A percentile compares a stretch with the other conserved stretches of the same genome.
These are phyloP conservation scores for Trichoderma harzianum DNA, from an alignment of 2,329 filamentous ascomycete species.

Conservation along the genomic window DNA sequence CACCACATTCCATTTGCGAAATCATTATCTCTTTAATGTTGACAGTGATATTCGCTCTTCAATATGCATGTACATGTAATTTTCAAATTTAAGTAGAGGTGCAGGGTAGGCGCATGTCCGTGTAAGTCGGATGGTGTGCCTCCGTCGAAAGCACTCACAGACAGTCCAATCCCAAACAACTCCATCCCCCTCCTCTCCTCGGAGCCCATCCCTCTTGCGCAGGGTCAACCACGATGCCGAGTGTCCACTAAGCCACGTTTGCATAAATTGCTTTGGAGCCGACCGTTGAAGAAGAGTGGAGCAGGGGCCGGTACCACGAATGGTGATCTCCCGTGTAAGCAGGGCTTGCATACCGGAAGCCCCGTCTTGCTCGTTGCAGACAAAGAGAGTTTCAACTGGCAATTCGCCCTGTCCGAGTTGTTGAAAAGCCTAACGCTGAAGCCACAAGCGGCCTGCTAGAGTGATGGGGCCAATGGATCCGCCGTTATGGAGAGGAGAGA, in stretches of 20 bases:
- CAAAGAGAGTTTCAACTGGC: background rate
- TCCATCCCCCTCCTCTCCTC: background rate
- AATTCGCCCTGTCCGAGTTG: background rate
- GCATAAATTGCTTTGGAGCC: background rate
- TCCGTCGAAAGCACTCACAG: background rate
- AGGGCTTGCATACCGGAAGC: slow-evolving; percentile 7
- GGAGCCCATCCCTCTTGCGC: background rate
- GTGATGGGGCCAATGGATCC: background rate
- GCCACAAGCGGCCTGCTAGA: background rate
- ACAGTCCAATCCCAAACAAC: background rate
- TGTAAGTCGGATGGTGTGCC: background rate
- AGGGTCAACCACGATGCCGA: background rate
- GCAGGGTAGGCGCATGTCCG: background rate
- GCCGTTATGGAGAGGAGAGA: background rate
- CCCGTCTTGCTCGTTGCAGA: background rate
- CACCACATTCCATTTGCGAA: background rate
- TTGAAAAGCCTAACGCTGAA: background rate
- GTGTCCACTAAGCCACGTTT: slow-evolving; percentile 8
- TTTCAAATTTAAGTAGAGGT: background rate
- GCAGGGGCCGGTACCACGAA: slow-evolving; percentile 11
- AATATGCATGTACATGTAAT: background rate
- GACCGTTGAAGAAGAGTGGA: slow-evolving; percentile 9
- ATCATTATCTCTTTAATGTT: background rate
- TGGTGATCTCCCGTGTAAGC: slow-evolving; percentile 16
- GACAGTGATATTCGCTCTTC: background rate